Evolutionary conservation across 2,329 filamentous ascomycete genomes (phyloP).

Genomic region (Sclerotinia nivalis): DNA sequence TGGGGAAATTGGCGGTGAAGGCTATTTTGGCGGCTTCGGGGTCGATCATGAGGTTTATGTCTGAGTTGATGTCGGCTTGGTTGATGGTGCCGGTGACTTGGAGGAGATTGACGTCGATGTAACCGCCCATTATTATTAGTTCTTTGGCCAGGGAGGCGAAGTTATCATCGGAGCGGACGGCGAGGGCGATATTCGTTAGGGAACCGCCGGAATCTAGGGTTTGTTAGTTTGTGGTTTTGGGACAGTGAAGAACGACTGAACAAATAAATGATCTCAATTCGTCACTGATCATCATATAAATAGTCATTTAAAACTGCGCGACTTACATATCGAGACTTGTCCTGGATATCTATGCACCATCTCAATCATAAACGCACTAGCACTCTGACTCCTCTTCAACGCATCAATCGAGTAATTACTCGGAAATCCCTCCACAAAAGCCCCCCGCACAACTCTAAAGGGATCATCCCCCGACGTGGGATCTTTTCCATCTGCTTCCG

Average conservation of each 20-base stretch:
- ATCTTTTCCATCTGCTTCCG: slow-evolving; percentile 47
- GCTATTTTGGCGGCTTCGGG: slow-evolving; percentile 53
- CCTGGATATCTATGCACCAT: slow-evolving; percentile 52
- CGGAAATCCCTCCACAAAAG: slow-evolving; percentile 50
- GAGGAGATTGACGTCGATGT: slow-evolving; percentile 47
- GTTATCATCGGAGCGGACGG: slow-evolving; percentile 47
- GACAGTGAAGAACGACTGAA: rapidly evolving
- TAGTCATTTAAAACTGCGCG: too few species aligned
- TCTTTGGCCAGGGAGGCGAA: slow-evolving; percentile 51
- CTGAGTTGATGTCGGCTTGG: slow-evolving; percentile 38
- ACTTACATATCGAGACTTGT: slow-evolving; percentile 48
- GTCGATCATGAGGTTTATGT: slow-evolving; percentile 54
- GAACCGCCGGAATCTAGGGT: slow-evolving; percentile 44
- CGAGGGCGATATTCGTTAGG: slow-evolving; percentile 52
- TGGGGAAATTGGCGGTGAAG: slow-evolving; percentile 49
- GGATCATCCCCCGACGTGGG: slow-evolving; percentile 48
- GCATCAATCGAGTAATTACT: slow-evolving; percentile 45
- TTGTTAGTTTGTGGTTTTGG: not conserved
- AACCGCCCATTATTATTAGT: slow-evolving; percentile 53
- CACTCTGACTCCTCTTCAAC: slow-evolving; percentile 38
- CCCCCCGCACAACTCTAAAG: slow-evolving; percentile 44
- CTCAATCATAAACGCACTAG: slow-evolving; percentile 51
- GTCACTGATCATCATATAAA: not conserved
- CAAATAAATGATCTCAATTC: not conserved
- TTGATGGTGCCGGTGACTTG: slow-evolving; percentile 37